Evolutionary conservation across 2,329 filamentous ascomycete species (phyloP), one percentile per base, ranked within the genome.

Genomic region (Hawksworthiomyces lignivorus): DNA sequence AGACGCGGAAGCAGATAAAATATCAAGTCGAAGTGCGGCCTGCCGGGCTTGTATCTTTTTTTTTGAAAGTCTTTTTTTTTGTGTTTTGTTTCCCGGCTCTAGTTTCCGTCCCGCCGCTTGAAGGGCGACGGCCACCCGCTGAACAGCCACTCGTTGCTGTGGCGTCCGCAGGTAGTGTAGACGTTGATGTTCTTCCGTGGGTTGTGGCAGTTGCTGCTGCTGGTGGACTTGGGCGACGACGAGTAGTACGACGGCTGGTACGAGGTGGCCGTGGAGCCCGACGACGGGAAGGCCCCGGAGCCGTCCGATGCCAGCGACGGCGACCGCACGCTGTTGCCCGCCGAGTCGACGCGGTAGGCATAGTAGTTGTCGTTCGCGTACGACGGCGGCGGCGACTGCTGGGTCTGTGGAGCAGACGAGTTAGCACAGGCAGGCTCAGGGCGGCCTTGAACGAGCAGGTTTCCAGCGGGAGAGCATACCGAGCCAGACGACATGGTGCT

Each of bases 141-240:
- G 20, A 54, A 54, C 3, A 54, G 50, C 52, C 52, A 54, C 38
- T 52, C 46, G 28, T 50, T 49, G 31, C 46, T 48, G 46, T 54
- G 52, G 14, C 52, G 49, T 35, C 52, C 52, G 12, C 52, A 54
- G 15, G 50, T 50, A 4, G 50, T 51, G 47, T 54, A 47, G 44
- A 52, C 52, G 35, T 54, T 54, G 48, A 49, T 47, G 28, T 51
- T 44, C 26, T 43, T 46, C 45, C n/a, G n/a, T n/a, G n/a, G n/a
- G n/a, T n/a, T n/a, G n/a, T n/a, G n/a, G n/a, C n/a, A n/a, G n/a
- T n/a, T n/a, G n/a, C n/a, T n/a, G n/a, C n/a, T n/a, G n/a, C n/a
- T n/a, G n/a, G n/a, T 20, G 15, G 14, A n/a, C 22, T 34, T 38
- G 26, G 37, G 17, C 20, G 38, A 34, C 21, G 38, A 14, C 9